Evolutionary conservation across 2,329 filamentous ascomycete genomes (phyloP).

Genomic region (Pyrenophora seminiperda): DNA sequence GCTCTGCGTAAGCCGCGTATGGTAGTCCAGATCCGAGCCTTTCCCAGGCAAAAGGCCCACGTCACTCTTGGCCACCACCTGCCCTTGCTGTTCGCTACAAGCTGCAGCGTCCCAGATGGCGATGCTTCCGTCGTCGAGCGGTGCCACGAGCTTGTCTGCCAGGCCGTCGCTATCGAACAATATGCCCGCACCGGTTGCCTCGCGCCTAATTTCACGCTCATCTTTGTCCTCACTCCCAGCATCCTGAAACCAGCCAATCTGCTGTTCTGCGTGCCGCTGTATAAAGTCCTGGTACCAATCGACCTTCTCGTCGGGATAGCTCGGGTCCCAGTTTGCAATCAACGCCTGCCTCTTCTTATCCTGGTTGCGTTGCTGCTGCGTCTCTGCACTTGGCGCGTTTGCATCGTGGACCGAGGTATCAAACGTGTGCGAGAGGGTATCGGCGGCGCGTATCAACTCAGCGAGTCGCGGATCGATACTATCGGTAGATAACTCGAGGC

Average conservation of each 20-base stretch:
- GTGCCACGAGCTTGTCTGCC: conserved; percentile 69
- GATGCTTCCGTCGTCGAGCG: conserved; percentile 85
- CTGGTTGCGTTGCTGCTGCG: conserved; percentile 37
- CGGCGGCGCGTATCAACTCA: conserved; percentile 50
- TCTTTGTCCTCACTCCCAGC: conserved; percentile 53
- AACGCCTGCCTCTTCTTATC: conserved; percentile 59
- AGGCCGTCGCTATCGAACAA: conserved; percentile 63
- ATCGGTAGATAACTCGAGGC: conserved; percentile 33
- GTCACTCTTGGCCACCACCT: conserved; percentile 68
- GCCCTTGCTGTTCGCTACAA: conserved; percentile 64
- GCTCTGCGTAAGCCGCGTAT: conserved; percentile 52
- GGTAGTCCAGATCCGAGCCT: conserved; percentile 49
- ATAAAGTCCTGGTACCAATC: conserved; percentile 92
- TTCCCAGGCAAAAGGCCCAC: conserved; percentile 70
- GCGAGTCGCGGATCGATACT: conserved; percentile 53
- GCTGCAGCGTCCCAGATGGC: conserved; percentile 74
- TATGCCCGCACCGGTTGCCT: conserved; percentile 73
- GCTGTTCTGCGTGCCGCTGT: conserved; percentile 75
- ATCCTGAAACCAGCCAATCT: conserved; percentile 76
- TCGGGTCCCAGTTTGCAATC: conserved; percentile 82
- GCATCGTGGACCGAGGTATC: conserved; percentile 30
- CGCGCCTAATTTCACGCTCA: conserved; percentile 54
- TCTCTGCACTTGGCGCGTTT: conserved; percentile 39
- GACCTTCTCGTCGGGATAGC: conserved; percentile 70
- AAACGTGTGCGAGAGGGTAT: conserved; percentile 37